A percentile compares a stretch with the other conserved stretches of the same genome.
Conservation (phyloP, 1,139 yeast genomes). For the Entelexis sorbosivorans region DNA sequence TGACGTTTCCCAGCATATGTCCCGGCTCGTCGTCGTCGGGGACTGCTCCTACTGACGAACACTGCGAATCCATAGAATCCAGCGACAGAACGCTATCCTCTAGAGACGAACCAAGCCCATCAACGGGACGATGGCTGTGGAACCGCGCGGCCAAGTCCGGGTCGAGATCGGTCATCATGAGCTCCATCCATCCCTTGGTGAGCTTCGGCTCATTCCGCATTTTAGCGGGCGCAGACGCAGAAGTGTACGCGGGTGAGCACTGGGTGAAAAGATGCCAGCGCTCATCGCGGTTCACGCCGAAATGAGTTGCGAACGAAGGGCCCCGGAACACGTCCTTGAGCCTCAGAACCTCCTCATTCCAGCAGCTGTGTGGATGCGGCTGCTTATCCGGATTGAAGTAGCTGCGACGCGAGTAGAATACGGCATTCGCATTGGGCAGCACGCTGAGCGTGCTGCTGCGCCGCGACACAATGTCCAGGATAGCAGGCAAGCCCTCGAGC, state of each 20-base stretch:
- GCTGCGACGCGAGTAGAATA: slow-evolving; percentile 81
- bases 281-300: slow-evolving; percentile 69
- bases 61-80: slow-evolving; percentile 15
- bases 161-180: slow-evolving; percentile 80
- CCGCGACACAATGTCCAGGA: slow-evolving; percentile 44
- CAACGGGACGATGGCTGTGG: slow-evolving; percentile 25
- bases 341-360: slow-evolving; percentile 69
- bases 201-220: not conserved
- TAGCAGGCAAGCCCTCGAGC: slow-evolving; percentile 57
- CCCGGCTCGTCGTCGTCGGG: slow-evolving; percentile 60
- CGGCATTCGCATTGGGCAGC: slow-evolving; percentile 32
- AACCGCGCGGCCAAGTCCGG: slow-evolving; percentile 51
- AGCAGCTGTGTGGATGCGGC: slow-evolving; percentile 65
- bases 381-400: slow-evolving; percentile 90
- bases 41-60: slow-evolving; percentile 28
- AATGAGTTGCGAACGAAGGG: slow-evolving; percentile 47
- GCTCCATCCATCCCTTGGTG: slow-evolving; percentile 70
- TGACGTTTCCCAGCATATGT: slow-evolving; percentile 58
- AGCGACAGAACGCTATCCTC: slow-evolving; percentile 24
- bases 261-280: slow-evolving; percentile 80
- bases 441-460: not conserved
- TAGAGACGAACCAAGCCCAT: slow-evolving; percentile 24
- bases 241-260: slow-evolving; percentile 13
- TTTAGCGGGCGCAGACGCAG: not conserved
- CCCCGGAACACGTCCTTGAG: slow-evolving; percentile 54